These are phyloP conservation scores for Drechslera avenae DNA, from an alignment of 2,329 filamentous ascomycete genomes.

Conservation along the genomic window DNA sequence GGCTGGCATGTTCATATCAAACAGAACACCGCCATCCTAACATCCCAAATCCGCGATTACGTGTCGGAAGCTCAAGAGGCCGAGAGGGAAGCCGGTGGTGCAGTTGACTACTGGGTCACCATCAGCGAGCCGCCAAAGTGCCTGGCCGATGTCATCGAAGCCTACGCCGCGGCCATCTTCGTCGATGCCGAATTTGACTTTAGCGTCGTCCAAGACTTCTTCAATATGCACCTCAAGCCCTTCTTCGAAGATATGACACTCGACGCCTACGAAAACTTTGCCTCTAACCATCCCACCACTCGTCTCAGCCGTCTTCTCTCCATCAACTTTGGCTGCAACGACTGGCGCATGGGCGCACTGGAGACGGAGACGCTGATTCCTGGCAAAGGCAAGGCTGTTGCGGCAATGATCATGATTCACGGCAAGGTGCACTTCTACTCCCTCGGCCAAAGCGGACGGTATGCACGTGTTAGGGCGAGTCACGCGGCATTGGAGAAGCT, in stretches of 20 bases:
- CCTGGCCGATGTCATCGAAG: slow-evolving; percentile 85
- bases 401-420: slow-evolving; percentile 79
- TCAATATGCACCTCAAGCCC: slow-evolving; percentile 71
- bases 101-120: slow-evolving; percentile 70
- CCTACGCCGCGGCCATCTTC: slow-evolving; percentile 87
- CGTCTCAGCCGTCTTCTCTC: slow-evolving; percentile 69
- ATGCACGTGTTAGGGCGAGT: slow-evolving; percentile 73
- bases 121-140: slow-evolving; percentile 70
- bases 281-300: slow-evolving; percentile 81
- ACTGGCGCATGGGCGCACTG: slow-evolving; percentile 54
- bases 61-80: slow-evolving; percentile 64
- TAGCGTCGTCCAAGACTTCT: slow-evolving; percentile 74
- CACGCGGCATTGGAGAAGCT: slow-evolving; percentile 61
- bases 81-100: slow-evolving; percentile 54
- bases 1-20: slow-evolving; percentile 76
- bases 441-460: slow-evolving; percentile 67
- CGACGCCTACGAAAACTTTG: slow-evolving; percentile 75
- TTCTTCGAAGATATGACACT: slow-evolving; percentile 86
- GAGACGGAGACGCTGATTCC: slow-evolving; percentile 54
- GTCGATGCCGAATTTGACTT: slow-evolving; percentile 86
- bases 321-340: slow-evolving; percentile 67
- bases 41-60: slow-evolving; percentile 58
- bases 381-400: slow-evolving; percentile 54
- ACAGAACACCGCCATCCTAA: slow-evolving; percentile 57
- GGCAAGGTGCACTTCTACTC: slow-evolving; percentile 67